These are phyloP conservation scores for Rhizodiscina lignyota DNA, from an alignment of 495 filamentous ascomycete genomes.

Conservation along the genomic window DNA sequence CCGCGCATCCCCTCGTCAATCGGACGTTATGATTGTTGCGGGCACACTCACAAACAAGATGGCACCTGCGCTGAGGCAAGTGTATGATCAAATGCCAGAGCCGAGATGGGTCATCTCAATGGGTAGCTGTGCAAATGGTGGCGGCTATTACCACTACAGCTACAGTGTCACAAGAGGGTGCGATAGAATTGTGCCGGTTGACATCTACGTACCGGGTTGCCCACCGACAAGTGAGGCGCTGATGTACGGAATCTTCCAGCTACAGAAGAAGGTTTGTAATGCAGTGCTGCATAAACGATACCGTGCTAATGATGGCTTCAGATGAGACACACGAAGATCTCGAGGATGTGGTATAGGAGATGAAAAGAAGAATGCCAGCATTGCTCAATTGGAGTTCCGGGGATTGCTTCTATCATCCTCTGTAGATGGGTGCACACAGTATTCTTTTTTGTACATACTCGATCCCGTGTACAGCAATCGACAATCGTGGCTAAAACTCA, in stretches of 20 bases:
- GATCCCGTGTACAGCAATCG: too few species aligned
- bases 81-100: slow-evolving; percentile 97
- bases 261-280: slow-evolving; percentile 69
- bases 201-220: slow-evolving; percentile 86
- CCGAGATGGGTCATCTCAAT: slow-evolving; percentile 85
- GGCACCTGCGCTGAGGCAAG: slow-evolving; percentile 84
- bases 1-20: slow-evolving; percentile 86
- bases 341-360: slow-evolving; percentile 48
- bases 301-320: background rate
- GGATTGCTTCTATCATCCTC: too few species aligned
- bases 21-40: slow-evolving; percentile 95
- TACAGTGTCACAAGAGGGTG: slow-evolving; percentile 79
- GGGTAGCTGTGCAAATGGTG: slow-evolving; percentile 84
- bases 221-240: slow-evolving; percentile 78
- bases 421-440: too few species aligned
- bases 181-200: slow-evolving; percentile 80
- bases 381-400: too few species aligned
- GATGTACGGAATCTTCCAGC: slow-evolving; percentile 73
- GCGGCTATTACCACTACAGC: slow-evolving; percentile 88
- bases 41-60: slow-evolving; percentile 97
- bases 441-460: too few species aligned
- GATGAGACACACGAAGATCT: slow-evolving; percentile 24
- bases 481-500: too few species aligned
- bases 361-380: too few species aligned
- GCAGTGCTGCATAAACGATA: slow-evolving; percentile 20